These are phyloP conservation scores for Pyrenophora graminea DNA, from an alignment of 2,329 filamentous ascomycete genomes.

Conservation along the genomic window DNA sequence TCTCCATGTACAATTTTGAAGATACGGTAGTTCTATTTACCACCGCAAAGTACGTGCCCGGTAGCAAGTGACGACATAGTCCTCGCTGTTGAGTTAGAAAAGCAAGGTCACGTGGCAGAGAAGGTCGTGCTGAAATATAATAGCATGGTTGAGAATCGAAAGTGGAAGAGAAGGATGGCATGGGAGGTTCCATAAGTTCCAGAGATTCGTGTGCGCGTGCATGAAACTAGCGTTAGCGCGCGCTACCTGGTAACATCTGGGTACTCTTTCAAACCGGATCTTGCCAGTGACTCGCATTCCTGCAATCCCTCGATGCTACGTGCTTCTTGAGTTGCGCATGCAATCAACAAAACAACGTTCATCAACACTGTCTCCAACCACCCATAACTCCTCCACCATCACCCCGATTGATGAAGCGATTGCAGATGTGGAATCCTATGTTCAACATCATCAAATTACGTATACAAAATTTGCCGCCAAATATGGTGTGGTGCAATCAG, in stretches of 20 bases:
- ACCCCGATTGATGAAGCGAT: neutral
- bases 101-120: neutral
- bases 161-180: constrained; percentile 4
- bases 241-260: neutral
- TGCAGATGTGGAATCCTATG: neutral
- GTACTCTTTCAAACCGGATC: neutral
- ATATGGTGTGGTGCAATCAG: no score
- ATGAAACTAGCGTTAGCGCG: neutral
- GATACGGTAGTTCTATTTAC: constrained; percentile 21
- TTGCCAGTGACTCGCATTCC: neutral
- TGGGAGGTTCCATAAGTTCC: neutral
- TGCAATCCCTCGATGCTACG: neutral
- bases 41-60: constrained; percentile 11
- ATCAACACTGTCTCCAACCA: neutral
- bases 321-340: neutral
- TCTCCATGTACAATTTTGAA: constrained; percentile 12
- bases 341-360: neutral
- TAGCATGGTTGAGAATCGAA: constrained; percentile 3
- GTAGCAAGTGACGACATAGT: constrained; percentile 22
- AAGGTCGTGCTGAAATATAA: neutral
- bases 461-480: no score
- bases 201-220: neutral
- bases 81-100: constrained; percentile 8
- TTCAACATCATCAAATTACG: neutral
- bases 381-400: neutral